These are phyloP conservation scores for Leccinum brunneo-olivaceum DNA, from an alignment of 1,284 basidiomycete genomes.

Conservation along the genomic window DNA sequence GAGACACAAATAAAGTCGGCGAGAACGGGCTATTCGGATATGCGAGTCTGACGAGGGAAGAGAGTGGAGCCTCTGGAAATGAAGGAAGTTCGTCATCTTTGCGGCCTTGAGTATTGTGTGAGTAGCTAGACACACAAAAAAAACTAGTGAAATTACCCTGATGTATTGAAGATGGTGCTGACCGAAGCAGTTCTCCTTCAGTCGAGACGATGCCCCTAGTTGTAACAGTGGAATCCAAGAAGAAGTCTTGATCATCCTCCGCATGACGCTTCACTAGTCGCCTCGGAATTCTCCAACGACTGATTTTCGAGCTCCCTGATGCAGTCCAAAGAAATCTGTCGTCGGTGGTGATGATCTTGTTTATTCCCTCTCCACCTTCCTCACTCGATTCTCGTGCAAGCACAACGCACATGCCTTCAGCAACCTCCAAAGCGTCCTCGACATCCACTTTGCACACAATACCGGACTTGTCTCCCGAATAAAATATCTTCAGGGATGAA, in stretches of 20 bases:
- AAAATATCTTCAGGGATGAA: constrained; percentile 86
- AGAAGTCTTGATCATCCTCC: constrained; percentile 12
- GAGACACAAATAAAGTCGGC: constrained; percentile 29
- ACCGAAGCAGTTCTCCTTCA: constrained; percentile 16
- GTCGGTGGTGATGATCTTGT: constrained; percentile 79
- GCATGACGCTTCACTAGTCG: constrained; percentile 9
- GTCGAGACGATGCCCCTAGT: constrained; percentile 20
- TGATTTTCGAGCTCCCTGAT: constrained; percentile 73
- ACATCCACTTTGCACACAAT: constrained; percentile 88
- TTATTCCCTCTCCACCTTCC: constrained; percentile 61
- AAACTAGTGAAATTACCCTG: constrained; percentile 19
- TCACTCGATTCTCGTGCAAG: constrained; percentile 62
- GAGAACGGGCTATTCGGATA: constrained; percentile 72
- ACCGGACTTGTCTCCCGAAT: constrained; percentile 91
- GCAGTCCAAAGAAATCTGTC: constrained; percentile 91
- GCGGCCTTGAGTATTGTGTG: constrained; percentile 16
- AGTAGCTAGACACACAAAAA: constrained; percentile 4
- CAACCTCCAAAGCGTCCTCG: constrained; percentile 72
- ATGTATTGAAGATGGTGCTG: constrained; percentile 6
- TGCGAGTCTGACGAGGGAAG: constrained; percentile 71
- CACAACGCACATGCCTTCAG: constrained; percentile 85
- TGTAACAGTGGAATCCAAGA: constrained; percentile 13
- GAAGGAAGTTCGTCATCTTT: constrained; percentile 19
- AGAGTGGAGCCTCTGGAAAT: constrained; percentile 56
- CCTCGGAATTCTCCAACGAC: constrained; percentile 59